Base-by-base conservation (phyloP, 176 grass and related monocot genomes). In the Aegilops bicornis region DNA sequence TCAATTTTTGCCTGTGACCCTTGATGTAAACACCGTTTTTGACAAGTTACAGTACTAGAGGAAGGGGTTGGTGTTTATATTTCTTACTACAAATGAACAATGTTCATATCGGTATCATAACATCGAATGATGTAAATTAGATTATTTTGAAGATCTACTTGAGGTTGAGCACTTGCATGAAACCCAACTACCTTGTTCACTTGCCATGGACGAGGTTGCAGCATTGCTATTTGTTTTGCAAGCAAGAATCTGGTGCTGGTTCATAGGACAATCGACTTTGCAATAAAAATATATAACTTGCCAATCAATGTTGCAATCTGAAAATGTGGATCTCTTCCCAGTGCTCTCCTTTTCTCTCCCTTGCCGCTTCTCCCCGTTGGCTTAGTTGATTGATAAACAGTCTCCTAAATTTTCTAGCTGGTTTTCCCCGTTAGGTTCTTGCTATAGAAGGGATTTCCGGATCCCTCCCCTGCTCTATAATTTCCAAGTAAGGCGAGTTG, bases 11-110 rank as follows among this genome's bases (percentile, higher is more conserved):
- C 81, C 33, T 30, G 36, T 42, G 82, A 20, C 81, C 89, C 52
- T 77, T 72, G 48, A 63, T 87, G 82, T 91, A 84, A 84, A 71
- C 77, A 71, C 23, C 14, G 63, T 23, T 85, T 67, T 91, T 78
- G 64, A 76, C 81, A 68, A 50, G 13, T 37, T 68, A 84, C 24
- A 84, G n/a, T 50, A 73, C 45, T 69, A 79, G 85, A 88, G 89
- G 16, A 76, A 69, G 37, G 59, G 24, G 5, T 76, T n/a, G n/a
- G 67, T 72, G 19, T 54, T 86, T 56, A 66, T 83, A 45, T 87
- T 83, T 83, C 4, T 39, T 67, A 23, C 24, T 32, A 36, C 56
- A 72, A 71, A 72, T 22, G 9, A 70, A 77, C 67, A 22, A 70
- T 81, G 47, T 89, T 32, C 64, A 81, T 30, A 58, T 10, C 27